phyloP scores from a whole-genome alignment of 805 yeast species.

The Nadsonia fulvescens region DNA sequence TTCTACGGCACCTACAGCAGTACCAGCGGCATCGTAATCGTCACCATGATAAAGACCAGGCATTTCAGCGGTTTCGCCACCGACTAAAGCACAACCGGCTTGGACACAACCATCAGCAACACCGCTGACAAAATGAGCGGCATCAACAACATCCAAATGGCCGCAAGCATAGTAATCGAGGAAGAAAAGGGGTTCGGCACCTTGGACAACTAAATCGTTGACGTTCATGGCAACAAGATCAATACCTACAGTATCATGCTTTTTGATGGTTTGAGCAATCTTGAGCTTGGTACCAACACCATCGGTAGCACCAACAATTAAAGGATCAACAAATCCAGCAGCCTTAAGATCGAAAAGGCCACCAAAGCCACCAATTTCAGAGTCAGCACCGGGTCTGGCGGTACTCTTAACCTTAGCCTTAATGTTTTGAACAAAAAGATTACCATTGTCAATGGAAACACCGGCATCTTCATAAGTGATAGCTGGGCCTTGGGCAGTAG shows the following conservation, averaged over 20 bases:
- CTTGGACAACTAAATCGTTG: conserved; percentile 93
- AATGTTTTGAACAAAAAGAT: conserved; percentile 73
- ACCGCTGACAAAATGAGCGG: conserved; percentile 80
- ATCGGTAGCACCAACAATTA: conserved; percentile 93
- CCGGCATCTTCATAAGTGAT: conserved; percentile 93
- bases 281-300: conserved; percentile 97
- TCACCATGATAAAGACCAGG: conserved; percentile 95
- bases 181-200: conserved; percentile 93
- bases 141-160: conserved; percentile 63
- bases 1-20: conserved; percentile 92
- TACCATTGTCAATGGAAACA: conserved; percentile 94
- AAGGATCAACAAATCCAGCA: conserved; percentile 64
- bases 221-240: conserved; percentile 99
- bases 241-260: conserved; percentile 95
- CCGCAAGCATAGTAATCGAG: conserved; percentile 95
- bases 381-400: conserved; percentile 88
- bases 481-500: conserved; percentile 17
- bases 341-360: conserved; percentile 82
- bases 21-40: conserved; percentile 96
- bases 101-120: conserved; percentile 92
- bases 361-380: conserved; percentile 97
- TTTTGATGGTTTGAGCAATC: conserved; percentile 77
- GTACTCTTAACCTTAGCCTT: conserved; percentile 84
- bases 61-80: conserved; percentile 99
- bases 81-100: conserved; percentile 94